Evolutionary conservation across 495 filamentous ascomycete genomes (phyloP).

Genomic region (Melanomma pulvis-pyrius): DNA sequence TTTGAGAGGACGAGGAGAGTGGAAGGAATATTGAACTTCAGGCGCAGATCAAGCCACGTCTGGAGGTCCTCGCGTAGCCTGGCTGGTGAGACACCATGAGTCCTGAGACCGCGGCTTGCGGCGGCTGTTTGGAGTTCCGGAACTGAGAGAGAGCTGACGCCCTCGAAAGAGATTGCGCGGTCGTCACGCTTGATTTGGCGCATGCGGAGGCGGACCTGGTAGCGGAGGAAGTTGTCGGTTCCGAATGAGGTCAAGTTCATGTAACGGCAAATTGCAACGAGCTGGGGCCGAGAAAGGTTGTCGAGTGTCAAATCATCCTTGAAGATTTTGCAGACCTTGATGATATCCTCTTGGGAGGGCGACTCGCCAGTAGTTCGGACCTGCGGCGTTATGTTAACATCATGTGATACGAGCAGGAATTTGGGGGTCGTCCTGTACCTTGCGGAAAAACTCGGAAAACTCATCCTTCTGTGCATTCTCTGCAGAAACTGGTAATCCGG

Average conservation of each 20-base stretch:
- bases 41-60: slow-evolving; percentile 90
- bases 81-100: slow-evolving; percentile 84
- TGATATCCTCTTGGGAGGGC: slow-evolving; percentile 86
- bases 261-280: slow-evolving; percentile 97
- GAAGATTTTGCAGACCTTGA: slow-evolving; percentile 99
- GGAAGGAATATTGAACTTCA: slow-evolving; percentile 90
- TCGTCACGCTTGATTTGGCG: slow-evolving; percentile 99
- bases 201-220: slow-evolving; percentile 96
- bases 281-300: slow-evolving; percentile 92
- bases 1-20: slow-evolving; percentile 95
- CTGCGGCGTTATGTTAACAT: slow-evolving; percentile 8
- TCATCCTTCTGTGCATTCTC: slow-evolving; percentile 90
- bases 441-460: slow-evolving; percentile 97
- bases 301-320: slow-evolving; percentile 97
- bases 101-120: slow-evolving; percentile 88
- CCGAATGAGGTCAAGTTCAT: slow-evolving; percentile 98
- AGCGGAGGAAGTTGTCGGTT: slow-evolving; percentile 95
- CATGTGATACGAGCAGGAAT: neutral
- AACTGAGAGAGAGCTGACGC: slow-evolving; percentile 89
- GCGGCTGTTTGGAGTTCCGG: slow-evolving; percentile 90
- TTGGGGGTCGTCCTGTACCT: slow-evolving; percentile 55
- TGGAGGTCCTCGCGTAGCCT: slow-evolving; percentile 87
- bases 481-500: slow-evolving; percentile 81
- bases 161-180: slow-evolving; percentile 91
- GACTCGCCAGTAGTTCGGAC: slow-evolving; percentile 81